A percentile compares a stretch with the other conserved stretches of the same genome.
Conservation (phyloP, 1,284 basidiomycete genomes). For the Ceratobasidium sp. region DNA sequence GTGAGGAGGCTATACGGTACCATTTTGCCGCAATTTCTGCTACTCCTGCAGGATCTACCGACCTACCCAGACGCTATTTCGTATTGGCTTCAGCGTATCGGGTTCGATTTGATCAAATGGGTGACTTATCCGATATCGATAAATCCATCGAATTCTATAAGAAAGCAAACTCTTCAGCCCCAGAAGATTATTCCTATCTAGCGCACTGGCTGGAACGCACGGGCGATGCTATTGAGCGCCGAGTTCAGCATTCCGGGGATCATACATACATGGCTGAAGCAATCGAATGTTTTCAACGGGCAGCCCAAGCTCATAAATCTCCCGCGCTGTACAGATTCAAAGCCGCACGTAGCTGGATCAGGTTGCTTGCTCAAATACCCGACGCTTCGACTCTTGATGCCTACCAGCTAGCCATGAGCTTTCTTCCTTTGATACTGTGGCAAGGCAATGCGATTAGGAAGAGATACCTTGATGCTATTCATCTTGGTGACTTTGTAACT, state of each 20-base stretch:
- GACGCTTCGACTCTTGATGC: not conserved
- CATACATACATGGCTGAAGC: not conserved
- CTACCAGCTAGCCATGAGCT: not conserved
- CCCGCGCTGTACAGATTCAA: not conserved
- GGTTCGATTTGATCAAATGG: not conserved
- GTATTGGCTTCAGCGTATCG: not conserved
- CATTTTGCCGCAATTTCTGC: not conserved
- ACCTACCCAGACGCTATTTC: not conserved
- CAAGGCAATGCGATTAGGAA: not conserved
- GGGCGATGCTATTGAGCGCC: not conserved
- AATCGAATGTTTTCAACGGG: not conserved
- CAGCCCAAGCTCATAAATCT: not conserved
- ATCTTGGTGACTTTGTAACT: not conserved
- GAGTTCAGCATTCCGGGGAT: not conserved
- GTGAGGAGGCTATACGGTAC: not conserved
- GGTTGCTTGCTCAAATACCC: not conserved
- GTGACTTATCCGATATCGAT: not conserved
- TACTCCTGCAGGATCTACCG: not conserved
- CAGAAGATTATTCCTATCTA: not conserved
- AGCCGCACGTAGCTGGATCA: not conserved
- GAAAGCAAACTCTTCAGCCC: not conserved
- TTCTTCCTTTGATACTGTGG: constrained; percentile 3
- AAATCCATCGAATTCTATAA: constrained; percentile 8
- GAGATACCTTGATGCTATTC: not conserved
- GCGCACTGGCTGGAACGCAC: not conserved